Evolutionary conservation across 805 yeast genomes (phyloP).

Genomic region (Zygotorulaspora sp.): DNA sequence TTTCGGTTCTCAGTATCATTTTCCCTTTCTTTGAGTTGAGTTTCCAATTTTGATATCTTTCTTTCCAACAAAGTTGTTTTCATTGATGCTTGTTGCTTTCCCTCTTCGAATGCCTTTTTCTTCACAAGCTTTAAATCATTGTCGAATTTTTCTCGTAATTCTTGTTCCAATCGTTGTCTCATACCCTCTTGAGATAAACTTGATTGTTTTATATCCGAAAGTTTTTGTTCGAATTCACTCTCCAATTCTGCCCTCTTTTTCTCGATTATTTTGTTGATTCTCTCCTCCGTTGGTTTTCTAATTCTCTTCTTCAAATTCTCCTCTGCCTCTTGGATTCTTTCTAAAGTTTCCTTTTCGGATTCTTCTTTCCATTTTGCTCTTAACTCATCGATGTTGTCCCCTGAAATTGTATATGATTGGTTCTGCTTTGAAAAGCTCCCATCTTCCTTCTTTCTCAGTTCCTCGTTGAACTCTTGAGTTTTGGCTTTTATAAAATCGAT

Average conservation of each 20-base stretch:
- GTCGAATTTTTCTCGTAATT: conserved; percentile 18
- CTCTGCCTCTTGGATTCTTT: conserved; percentile 39
- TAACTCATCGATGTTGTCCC: conserved; percentile 17
- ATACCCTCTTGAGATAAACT: too few relatives aligned
- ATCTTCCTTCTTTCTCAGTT: conserved; percentile 24
- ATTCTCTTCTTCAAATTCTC: conserved; percentile 48
- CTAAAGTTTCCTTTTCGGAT: conserved; percentile 27
- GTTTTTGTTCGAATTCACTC: conserved; percentile 21
- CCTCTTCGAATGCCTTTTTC: conserved; percentile 33
- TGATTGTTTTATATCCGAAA: conserved; percentile 8
- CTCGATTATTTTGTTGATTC: conserved; percentile 53
- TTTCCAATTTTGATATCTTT: conserved; percentile 31
- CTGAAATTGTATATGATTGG: not conserved
- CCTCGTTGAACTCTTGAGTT: conserved; percentile 21
- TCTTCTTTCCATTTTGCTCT: conserved; percentile 38
- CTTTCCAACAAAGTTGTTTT: conserved; percentile 31
- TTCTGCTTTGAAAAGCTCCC: conserved; percentile 15
- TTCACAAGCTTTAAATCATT: conserved; percentile 16
- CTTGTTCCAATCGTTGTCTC: conserved; percentile 22
- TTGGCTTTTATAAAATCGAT: conserved; percentile 17
- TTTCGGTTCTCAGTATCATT: conserved; percentile 1
- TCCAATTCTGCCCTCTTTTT: conserved; percentile 33
- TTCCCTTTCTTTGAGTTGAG: conserved; percentile 12
- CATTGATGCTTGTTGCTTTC: conserved; percentile 32
- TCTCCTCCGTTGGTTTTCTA: conserved; percentile 45